Percentiles rank a stretch among this genome's conserved stretches.
These are phyloP conservation scores for Trichoderma sp. DNA, from an alignment of 2,329 filamentous ascomycete genomes.

Conservation along the genomic window DNA sequence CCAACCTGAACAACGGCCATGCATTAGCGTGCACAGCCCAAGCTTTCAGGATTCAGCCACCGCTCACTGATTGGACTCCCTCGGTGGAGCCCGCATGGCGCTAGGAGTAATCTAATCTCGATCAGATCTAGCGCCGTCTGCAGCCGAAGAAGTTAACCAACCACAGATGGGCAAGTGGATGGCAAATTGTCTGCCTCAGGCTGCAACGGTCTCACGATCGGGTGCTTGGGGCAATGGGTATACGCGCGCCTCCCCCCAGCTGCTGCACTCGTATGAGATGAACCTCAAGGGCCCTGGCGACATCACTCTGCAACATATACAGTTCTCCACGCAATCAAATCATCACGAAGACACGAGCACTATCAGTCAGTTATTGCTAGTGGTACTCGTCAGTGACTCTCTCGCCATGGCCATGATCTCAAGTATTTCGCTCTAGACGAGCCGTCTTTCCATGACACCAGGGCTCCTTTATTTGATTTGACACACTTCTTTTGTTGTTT, in stretches of 20 bases:
- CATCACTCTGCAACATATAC: conserved; percentile 10
- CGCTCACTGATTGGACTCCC: not conserved
- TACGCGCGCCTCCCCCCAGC: conserved; percentile 17
- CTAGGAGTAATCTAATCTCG: not conserved
- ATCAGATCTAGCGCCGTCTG: not conserved
- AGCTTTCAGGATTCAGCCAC: conserved; percentile 15
- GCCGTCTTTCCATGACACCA: conserved; percentile 19
- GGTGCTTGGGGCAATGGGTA: conserved; percentile 18
- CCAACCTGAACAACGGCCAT: not conserved
- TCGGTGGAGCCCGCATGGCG: not conserved
- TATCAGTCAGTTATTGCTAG: conserved; percentile 16
- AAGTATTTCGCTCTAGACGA: conserved; percentile 23
- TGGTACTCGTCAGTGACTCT: conserved; percentile 10
- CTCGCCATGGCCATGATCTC: conserved; percentile 25
- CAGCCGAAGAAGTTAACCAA: conserved; percentile 1
- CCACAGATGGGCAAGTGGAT: not conserved
- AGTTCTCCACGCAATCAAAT: conserved; percentile 16
- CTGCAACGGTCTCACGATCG: not conserved
- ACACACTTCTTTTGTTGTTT: not conserved
- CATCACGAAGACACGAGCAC: conserved; percentile 23
- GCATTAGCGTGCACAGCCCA: conserved; percentile 5
- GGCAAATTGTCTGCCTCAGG: conserved; percentile 1
- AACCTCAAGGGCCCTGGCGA: conserved; percentile 9
- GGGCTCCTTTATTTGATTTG: not conserved
- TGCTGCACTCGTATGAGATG: not conserved